Evolutionary conservation across 2,329 filamentous ascomycete genomes (phyloP).

Genomic region (Dactylella cylindrospora): DNA sequence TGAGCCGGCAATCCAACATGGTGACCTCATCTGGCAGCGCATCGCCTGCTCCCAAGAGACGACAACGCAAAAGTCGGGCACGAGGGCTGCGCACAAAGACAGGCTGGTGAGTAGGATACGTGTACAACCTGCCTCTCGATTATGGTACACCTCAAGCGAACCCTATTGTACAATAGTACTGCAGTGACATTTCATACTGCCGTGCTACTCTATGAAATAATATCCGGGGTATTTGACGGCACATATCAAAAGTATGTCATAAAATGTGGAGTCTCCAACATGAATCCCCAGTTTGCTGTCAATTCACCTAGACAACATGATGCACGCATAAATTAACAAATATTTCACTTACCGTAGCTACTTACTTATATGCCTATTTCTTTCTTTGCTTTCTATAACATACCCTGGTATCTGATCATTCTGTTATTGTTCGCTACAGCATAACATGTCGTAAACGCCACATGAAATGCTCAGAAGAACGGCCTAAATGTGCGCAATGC

Average conservation of each 20-base stretch:
- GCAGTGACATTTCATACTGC: too few relatives aligned
- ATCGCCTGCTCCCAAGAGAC: slow-evolving; percentile 33
- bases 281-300: not conserved
- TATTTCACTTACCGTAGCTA: too few relatives aligned
- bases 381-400: too few relatives aligned
- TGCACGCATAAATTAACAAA: too few relatives aligned
- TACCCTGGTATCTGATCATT: too few relatives aligned
- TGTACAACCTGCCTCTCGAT: slow-evolving; percentile 12
- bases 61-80: slow-evolving; percentile 53
- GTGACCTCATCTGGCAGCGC: slow-evolving; percentile 24
- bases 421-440: too few relatives aligned
- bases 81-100: slow-evolving; percentile 55
- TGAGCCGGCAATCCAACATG: slow-evolving; percentile 25
- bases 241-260: slow-evolving; percentile 9
- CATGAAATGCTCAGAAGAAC: slow-evolving; percentile 59
- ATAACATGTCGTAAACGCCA: slow-evolving; percentile 56
- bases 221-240: slow-evolving; percentile 14
- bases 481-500: slow-evolving; percentile 55
- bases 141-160: not conserved
- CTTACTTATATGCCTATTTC: too few relatives aligned
- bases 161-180: too few relatives aligned
- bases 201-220: not conserved
- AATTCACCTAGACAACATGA: too few relatives aligned
- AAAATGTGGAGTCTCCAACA: not conserved
- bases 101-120: slow-evolving; percentile 51